A percentile compares a stretch with the other conserved stretches of the same genome.
Evolutionary conservation across 192 early-diverging fungal genomes (phyloP).

Genomic region (Rhizophagus clarus): DNA sequence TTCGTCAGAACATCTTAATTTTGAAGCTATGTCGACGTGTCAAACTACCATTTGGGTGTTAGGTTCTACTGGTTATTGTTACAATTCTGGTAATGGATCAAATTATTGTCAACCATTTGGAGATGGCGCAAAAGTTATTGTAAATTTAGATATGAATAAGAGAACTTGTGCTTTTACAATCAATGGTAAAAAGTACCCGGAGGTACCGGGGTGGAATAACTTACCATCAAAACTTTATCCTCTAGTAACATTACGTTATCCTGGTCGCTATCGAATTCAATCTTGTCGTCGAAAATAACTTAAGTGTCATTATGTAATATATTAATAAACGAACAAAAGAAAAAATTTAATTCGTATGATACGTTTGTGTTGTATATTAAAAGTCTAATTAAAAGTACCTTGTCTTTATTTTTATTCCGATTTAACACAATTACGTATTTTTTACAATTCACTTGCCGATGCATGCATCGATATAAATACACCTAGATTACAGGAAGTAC

Average conservation of each 20-base stretch:
- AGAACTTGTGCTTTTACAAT: slow-evolving; percentile 17
- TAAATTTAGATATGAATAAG: slow-evolving; percentile 27
- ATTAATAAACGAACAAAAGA: too few relatives aligned
- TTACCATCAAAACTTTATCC: slow-evolving; percentile 25
- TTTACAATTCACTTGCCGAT: too few relatives aligned
- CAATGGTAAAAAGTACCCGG: slow-evolving; percentile 14
- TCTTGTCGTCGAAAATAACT: too few relatives aligned
- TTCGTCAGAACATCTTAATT: background rate
- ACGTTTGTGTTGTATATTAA: too few relatives aligned
- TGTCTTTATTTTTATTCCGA: too few relatives aligned
- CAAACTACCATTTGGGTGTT: background rate
- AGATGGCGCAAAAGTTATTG: background rate
- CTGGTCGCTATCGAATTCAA: background rate
- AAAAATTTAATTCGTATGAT: too few relatives aligned
- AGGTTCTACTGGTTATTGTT: background rate
- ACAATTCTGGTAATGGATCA: background rate
- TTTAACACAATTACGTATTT: too few relatives aligned
- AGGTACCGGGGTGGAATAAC: background rate
- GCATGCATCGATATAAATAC: too few relatives aligned
- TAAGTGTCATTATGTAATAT: too few relatives aligned
- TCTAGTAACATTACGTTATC: background rate
- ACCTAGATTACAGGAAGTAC: too few relatives aligned
- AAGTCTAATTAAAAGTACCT: too few relatives aligned
- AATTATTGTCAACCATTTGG: background rate
- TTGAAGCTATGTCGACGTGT: background rate